Percentiles rank a stretch among this genome's conserved stretches.
Evolutionary conservation across 2,329 filamentous ascomycete species (phyloP).

Genomic region (Aureobasidium sp.): DNA sequence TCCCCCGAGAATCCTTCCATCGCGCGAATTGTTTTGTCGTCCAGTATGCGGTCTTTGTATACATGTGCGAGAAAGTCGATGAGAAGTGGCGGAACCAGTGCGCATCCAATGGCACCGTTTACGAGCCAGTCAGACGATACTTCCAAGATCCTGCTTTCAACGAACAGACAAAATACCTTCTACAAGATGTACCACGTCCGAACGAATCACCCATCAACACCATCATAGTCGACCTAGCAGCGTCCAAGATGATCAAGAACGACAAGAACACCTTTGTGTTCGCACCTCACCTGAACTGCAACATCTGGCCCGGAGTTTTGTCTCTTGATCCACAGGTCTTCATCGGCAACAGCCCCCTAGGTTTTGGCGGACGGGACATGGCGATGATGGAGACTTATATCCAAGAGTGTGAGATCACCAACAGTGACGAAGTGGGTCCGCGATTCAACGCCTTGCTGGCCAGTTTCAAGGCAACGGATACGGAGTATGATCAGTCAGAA

Average conservation of each 20-base stretch:
- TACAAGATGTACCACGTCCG: neutral
- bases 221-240: neutral
- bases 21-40: neutral
- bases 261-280: neutral
- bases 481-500: neutral
- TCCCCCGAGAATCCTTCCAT: neutral
- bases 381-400: neutral
- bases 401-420: neutral
- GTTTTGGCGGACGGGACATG: neutral
- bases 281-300: neutral
- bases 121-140: neutral
- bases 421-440: neutral
- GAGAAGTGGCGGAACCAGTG: neutral
- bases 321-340: neutral
- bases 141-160: neutral
- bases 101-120: neutral
- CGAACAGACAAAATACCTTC: neutral
- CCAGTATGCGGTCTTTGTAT: neutral
- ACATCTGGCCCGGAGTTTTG: neutral
- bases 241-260: neutral
- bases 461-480: neutral
- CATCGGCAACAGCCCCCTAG: neutral
- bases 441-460: neutral
- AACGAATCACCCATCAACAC: neutral
- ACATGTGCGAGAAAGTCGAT: neutral